Conservation (phyloP, 1,284 basidiomycete genomes). For the Entoloma clypeatum region DNA sequence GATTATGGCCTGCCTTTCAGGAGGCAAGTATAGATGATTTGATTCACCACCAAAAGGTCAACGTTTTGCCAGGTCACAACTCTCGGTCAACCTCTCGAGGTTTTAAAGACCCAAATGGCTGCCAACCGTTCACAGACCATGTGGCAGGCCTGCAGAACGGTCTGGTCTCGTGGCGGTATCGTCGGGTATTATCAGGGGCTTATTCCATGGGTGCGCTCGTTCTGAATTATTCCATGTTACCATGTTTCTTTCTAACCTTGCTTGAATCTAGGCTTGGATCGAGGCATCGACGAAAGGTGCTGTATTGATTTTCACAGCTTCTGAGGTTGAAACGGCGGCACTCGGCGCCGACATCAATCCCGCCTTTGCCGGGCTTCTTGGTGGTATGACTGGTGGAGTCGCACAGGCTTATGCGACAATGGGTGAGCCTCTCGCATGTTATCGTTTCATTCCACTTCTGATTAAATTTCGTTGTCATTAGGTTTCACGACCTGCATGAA, state of each 20-base stretch:
- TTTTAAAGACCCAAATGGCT: slow-evolving; percentile 98
- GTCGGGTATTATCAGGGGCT: slow-evolving; percentile 97
- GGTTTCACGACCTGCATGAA: slow-evolving; percentile 99
- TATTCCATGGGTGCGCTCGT: slow-evolving; percentile 88
- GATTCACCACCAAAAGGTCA: slow-evolving; percentile 4
- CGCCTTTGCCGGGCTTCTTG: slow-evolving; percentile 83
- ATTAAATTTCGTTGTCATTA: slow-evolving; percentile 29
- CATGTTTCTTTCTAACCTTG: slow-evolving; percentile 14
- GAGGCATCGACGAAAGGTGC: slow-evolving; percentile 99
- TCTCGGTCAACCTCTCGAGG: slow-evolving; percentile 96
- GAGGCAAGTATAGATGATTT: slow-evolving; percentile 40
- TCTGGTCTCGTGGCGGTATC: slow-evolving; percentile 91
- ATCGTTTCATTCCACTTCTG: too few relatives aligned
- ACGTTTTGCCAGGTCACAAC: slow-evolving; percentile 75
- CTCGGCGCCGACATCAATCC: slow-evolving; percentile 71
- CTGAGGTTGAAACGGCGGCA: slow-evolving; percentile 84
- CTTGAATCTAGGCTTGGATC: slow-evolving; percentile 85
- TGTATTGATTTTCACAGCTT: slow-evolving; percentile 93
- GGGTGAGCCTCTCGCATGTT: slow-evolving; percentile 82
- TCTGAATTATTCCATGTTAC: slow-evolving; percentile 3
- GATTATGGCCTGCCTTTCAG: slow-evolving; percentile 26
- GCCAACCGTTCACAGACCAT: slow-evolving; percentile 90
- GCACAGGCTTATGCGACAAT: slow-evolving; percentile 99
- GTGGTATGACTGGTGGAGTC: slow-evolving; percentile 97
- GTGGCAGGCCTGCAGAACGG: slow-evolving; percentile 79